These are phyloP conservation scores for Penicillium sp. DNA, from an alignment of 2,329 filamentous ascomycete genomes.

Conservation along the genomic window DNA sequence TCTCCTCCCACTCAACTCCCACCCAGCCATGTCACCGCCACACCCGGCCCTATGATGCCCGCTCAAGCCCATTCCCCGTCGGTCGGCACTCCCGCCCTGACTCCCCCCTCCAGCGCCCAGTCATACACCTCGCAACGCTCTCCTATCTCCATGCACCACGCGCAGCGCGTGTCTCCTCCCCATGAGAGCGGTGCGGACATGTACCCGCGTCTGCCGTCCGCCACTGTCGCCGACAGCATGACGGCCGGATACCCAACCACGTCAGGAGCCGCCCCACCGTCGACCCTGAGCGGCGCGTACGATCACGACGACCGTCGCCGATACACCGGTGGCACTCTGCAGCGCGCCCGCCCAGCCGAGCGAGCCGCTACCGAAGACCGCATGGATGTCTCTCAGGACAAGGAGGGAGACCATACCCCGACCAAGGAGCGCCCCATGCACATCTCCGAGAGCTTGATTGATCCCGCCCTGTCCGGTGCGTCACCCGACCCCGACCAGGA, in stretches of 20 bases:
- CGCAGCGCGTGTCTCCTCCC: slow-evolving; percentile 53
- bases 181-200: slow-evolving; percentile 53
- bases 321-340: slow-evolving; percentile 62
- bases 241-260: slow-evolving; percentile 52
- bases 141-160: slow-evolving; percentile 55
- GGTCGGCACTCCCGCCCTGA: slow-evolving; percentile 61
- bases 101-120: slow-evolving; percentile 62
- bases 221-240: slow-evolving; percentile 59
- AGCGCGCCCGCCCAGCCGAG: slow-evolving; percentile 52
- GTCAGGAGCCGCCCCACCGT: slow-evolving; percentile 59
- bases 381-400: slow-evolving; percentile 41
- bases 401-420: slow-evolving; percentile 36
- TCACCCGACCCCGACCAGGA: slow-evolving; percentile 33
- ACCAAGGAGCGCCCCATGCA: slow-evolving; percentile 29
- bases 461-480: slow-evolving; percentile 41
- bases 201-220: slow-evolving; percentile 65
- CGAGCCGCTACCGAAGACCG: slow-evolving; percentile 32
- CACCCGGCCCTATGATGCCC: slow-evolving; percentile 42
- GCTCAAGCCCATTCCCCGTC: slow-evolving; percentile 47
- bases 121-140: slow-evolving; percentile 66
- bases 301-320: slow-evolving; percentile 62
- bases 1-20: slow-evolving; percentile 53
- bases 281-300: slow-evolving; percentile 61
- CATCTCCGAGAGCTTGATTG: slow-evolving; percentile 43
- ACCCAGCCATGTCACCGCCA: slow-evolving; percentile 42